Percentiles rank a stretch among this genome's conserved stretches.
phyloP scores from a whole-genome alignment of 345 rosid species.

The Rhodomyrtus tomentosa region DNA sequence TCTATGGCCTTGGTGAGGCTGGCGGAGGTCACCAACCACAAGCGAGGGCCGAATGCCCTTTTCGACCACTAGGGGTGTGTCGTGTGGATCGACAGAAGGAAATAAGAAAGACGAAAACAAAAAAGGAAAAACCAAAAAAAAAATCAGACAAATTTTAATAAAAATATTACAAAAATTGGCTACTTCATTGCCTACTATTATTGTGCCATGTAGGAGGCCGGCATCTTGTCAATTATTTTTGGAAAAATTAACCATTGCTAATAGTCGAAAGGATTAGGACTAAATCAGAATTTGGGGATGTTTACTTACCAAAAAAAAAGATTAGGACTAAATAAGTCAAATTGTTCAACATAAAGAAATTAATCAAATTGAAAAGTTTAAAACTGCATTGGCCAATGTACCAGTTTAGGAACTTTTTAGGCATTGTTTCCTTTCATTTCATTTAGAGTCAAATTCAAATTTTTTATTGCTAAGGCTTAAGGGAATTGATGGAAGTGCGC shows the following conservation, averaged over 20 bases:
- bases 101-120: neutral
- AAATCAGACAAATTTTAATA: neutral
- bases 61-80: neutral
- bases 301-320: too few relatives aligned
- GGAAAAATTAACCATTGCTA: rapidly evolving
- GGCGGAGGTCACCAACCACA: neutral
- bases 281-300: too few relatives aligned
- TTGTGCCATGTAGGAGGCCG: rapidly evolving
- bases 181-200: rapidly evolving
- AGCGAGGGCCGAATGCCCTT: rapidly evolving
- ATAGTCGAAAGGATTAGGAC: neutral
- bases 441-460: neutral
- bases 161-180: neutral
- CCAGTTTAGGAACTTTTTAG: rapidly evolving
- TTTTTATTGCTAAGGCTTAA: too few relatives aligned
- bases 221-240: rapidly evolving
- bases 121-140: too few relatives aligned
- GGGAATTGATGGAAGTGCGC: too few relatives aligned
- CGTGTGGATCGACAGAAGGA: neutral
- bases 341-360: too few relatives aligned
- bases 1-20: rapidly evolving
- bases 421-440: rapidly evolving
- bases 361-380: rapidly evolving
- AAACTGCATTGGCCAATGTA: rapidly evolving
- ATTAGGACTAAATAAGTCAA: too few relatives aligned